Evolutionary conservation across 768 basidiomycete genomes (phyloP), one percentile per base, ranked within the genome.

Genomic region (Suillus variegatus): DNA sequence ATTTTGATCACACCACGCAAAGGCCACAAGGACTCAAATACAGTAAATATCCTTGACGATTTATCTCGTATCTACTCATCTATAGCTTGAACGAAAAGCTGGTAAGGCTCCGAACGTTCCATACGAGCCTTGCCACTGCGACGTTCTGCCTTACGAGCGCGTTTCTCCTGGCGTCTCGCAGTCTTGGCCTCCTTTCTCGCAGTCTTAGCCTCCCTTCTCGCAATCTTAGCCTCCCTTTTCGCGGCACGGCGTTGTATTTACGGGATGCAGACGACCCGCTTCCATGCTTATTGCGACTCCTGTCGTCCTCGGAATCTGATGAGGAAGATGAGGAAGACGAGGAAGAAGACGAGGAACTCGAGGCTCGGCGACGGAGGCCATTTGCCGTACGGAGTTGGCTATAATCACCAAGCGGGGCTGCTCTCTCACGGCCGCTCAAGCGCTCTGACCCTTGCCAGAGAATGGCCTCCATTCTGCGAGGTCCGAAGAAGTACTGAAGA

Each of bases 401-500:
- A 1, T 72, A 66, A 20, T 76, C 72, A 1, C 58, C 65, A 1
- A 67, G 25, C 8, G 74, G 74, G 35, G 73, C 74, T 14, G 47
- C 41, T 0, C 76, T 74, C 6, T 69, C 0, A 13, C 61, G 61
- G 0, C 76, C 76, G 2, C 76, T 76, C 65, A 76, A 46, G n/a
- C 76, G 70, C 61, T 76, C 70, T 6, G 72, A 64, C 4, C 65
- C 75, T 62, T 77, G 76, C 28, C 75, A 71, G 0, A 85, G 75
- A 64, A 79, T 73, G 38, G 78, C 76, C n/a, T 84, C 78, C 67
- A 85, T 77, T 65, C 72, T 67, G 14, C 84, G 79, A 14, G 80
- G 81, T 51, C 79, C 77, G 64, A 85, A 85, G 76, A 84, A 85
- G 73, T 80, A 76, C 84, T 85, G 54, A 55, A 20, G 6, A 20